Conservation (phyloP, 441 rosid species). For the Manihot esculenta region DNA sequence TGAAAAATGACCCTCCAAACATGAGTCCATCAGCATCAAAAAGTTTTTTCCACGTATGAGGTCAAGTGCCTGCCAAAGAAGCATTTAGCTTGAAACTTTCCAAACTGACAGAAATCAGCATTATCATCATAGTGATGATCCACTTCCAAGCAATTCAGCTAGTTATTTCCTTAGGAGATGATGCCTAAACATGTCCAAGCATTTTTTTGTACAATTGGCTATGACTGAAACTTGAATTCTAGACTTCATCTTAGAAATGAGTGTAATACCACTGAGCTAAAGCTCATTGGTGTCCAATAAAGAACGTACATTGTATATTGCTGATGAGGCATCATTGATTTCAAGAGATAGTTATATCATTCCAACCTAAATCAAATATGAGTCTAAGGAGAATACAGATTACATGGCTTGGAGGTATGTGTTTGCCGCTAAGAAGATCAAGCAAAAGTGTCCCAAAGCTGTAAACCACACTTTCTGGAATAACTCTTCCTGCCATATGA, state of each 20-base stretch:
- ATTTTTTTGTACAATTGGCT: too few species aligned
- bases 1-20: constrained; percentile 88
- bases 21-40: constrained; percentile 87
- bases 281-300: too few species aligned
- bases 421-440: constrained; percentile 98
- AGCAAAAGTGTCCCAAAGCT: constrained; percentile 95
- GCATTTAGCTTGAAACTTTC: constrained; percentile 9
- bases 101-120: not conserved
- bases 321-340: not conserved
- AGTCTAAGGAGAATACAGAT: constrained; percentile 28
- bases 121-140: not conserved
- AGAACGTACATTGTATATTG: not conserved
- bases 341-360: not conserved
- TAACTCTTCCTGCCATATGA: constrained; percentile 78
- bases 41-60: constrained; percentile 86
- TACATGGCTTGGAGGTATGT: constrained; percentile 98
- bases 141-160: not conserved
- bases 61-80: constrained; percentile 78
- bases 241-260: too few species aligned
- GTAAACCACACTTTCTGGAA: constrained; percentile 86
- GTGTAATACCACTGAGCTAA: too few species aligned
- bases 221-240: too few species aligned
- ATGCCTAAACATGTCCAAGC: not conserved
- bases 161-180: constrained; percentile 2
- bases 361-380: constrained; percentile 16